Evolutionary conservation across 139 green algal species (phyloP), one percentile per base, ranked within the genome.

Genomic region (Chlorella sp.): DNA sequence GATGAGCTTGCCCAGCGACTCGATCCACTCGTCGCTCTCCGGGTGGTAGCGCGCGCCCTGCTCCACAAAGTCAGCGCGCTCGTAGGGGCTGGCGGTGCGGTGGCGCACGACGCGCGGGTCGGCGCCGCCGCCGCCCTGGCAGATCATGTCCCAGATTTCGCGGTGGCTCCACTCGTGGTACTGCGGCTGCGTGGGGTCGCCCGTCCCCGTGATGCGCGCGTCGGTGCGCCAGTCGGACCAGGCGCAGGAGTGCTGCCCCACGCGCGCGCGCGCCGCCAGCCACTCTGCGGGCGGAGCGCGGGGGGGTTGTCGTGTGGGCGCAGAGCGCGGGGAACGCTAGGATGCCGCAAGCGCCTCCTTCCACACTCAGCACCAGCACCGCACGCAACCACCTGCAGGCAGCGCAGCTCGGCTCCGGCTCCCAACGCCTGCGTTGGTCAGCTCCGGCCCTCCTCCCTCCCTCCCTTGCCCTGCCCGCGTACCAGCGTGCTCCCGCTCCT

Each of bases 101-200:
- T 68, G 43, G 17, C 45, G 58, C 56, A 70, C 61, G 14, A 78
- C 63, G 9, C 71, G 64, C 6, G 81, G 81, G 69, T 82, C 66
- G 3, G 64, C 81, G 23, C 71, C 68, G 5, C n/a, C 29, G n/a
- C 81, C 81, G 66, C 45, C 53, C 41, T 77, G 55, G 1, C 77
- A 85, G 65, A 86, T 86, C 21, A 86, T 45, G 46, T 86, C 73
- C 71, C 70, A 86, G 25, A 86, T 84, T 58, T 86, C 62, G 36
- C 45, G 48, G 35, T 81, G 62, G 8, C 53, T 85, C 81, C 81
- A 86, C 48, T 86, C 81, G 25, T 51, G 66, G 67, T 86, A 81
- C 21, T 42, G 4, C 27, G 73, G 65, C 31, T 67, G 43, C 6
- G 56, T 70, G 21, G 74, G 73, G 66, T 81, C 73, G 8, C 63